Evolutionary conservation across 805 yeast species (phyloP).

Genomic region (Kodamaea restingae): DNA sequence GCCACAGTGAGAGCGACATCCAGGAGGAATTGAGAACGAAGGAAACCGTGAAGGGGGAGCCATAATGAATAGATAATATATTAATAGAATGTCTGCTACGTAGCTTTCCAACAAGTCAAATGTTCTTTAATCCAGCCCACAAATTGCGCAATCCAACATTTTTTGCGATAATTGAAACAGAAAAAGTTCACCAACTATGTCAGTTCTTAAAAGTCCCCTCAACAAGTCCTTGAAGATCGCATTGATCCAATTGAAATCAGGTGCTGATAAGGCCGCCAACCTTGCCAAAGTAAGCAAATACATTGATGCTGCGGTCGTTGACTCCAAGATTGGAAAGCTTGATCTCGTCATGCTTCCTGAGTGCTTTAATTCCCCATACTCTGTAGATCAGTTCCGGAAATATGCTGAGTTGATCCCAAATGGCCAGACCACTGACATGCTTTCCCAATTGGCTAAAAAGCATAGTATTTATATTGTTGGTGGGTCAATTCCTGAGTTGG

Average conservation of each 20-base stretch:
- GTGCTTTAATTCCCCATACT: conserved; percentile 94
- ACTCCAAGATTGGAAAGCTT: conserved; percentile 33
- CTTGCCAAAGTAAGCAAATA: conserved; percentile 61
- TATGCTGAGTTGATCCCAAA: conserved; percentile 85
- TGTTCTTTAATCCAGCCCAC: no score
- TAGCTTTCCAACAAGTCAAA: no score
- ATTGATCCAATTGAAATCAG: conserved; percentile 75
- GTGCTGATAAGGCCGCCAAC: conserved; percentile 77
- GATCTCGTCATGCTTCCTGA: conserved; percentile 88
- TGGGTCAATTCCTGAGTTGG: conserved; percentile 87
- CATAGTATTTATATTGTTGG: conserved; percentile 69
- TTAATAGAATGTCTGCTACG: neutral
- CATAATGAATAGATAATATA: no score
- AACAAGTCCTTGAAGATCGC: conserved; percentile 71
- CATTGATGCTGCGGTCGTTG: conserved; percentile 55
- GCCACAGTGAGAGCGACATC: neutral
- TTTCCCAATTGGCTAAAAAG: conserved; percentile 64
- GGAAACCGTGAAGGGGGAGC: no score
- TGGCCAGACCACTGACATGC: conserved; percentile 62
- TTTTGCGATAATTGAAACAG: neutral
- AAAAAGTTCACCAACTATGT: conserved; percentile 11
- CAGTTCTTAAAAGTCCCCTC: conserved; percentile 37
- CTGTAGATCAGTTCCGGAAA: conserved; percentile 78
- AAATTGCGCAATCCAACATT: neutral
- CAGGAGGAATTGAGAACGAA: no score